These are phyloP conservation scores for Moniliella sp. DNA, from an alignment of 1,284 basidiomycete genomes.

Conservation along the genomic window DNA sequence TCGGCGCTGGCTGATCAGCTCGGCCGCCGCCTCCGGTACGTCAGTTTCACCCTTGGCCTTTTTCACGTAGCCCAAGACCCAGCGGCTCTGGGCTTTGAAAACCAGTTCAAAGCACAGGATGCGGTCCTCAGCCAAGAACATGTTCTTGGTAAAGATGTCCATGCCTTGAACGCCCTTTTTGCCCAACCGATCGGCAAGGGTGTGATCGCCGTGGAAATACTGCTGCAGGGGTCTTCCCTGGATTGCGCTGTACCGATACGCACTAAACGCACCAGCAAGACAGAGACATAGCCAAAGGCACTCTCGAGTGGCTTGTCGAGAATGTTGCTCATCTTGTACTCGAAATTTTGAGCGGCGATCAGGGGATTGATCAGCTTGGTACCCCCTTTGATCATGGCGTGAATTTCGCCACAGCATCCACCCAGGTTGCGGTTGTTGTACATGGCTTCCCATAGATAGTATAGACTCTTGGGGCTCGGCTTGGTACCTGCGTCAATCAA, in stretches of 20 bases:
- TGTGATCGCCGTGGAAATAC: conserved; percentile 71
- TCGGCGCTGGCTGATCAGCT: conserved; percentile 56
- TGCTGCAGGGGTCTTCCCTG: conserved; percentile 49
- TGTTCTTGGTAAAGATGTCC: conserved; percentile 52
- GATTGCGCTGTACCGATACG: conserved; percentile 58
- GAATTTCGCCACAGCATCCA: conserved; percentile 84
- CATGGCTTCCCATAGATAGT: conserved; percentile 81
- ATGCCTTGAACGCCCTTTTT: conserved; percentile 13
- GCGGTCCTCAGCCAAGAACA: conserved; percentile 75
- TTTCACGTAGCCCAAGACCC: conserved; percentile 64
- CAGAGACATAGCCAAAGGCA: conserved; percentile 74
- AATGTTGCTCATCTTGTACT: conserved; percentile 72
- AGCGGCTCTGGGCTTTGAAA: conserved; percentile 54
- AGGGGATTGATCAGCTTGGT: conserved; percentile 56
- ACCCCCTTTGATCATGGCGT: conserved; percentile 67
- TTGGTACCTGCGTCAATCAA: conserved; percentile 80
- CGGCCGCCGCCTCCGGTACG: conserved; percentile 57
- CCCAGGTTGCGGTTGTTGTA: conserved; percentile 77
- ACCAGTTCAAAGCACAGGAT: conserved; percentile 81
- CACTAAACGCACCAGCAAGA: conserved; percentile 73
- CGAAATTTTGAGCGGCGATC: conserved; percentile 37
- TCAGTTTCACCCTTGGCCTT: conserved; percentile 72
- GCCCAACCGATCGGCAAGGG: too few species aligned
- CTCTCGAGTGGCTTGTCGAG: conserved; percentile 83
- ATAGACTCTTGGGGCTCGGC: conserved; percentile 61